A percentile compares a stretch with the other conserved stretches of the same genome.
Conservation (phyloP, 805 yeast species). For the Teunomyces lycoperdinae region DNA sequence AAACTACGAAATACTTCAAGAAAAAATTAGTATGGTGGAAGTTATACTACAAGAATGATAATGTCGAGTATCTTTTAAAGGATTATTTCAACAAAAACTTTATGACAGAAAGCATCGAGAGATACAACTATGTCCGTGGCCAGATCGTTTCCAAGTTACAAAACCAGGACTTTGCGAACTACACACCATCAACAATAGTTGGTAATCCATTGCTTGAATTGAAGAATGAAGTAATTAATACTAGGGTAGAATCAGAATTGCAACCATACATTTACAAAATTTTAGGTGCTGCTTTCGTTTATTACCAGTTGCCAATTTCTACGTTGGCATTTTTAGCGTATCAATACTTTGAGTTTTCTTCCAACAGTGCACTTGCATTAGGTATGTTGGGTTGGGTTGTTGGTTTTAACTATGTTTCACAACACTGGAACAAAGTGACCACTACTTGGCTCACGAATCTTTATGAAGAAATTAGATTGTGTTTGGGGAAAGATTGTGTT, state of each 20-base stretch:
- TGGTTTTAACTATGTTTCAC: slow-evolving; percentile 42
- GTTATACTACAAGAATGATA: slow-evolving; percentile 40
- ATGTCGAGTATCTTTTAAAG: slow-evolving; percentile 41
- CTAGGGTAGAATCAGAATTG: slow-evolving; percentile 27
- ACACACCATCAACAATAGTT: slow-evolving; percentile 8
- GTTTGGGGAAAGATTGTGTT: slow-evolving; percentile 33
- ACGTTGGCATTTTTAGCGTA: slow-evolving; percentile 29
- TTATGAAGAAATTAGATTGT: slow-evolving; percentile 35
- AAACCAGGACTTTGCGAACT: slow-evolving; percentile 21
- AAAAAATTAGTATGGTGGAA: slow-evolving; percentile 39
- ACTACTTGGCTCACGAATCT: slow-evolving; percentile 26
- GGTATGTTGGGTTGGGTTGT: slow-evolving; percentile 36
- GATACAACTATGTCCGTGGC: slow-evolving; percentile 38
- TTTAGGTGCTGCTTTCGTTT: slow-evolving; percentile 27
- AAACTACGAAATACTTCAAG: slow-evolving; percentile 26
- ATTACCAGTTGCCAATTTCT: slow-evolving; percentile 39
- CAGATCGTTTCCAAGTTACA: slow-evolving; percentile 29
- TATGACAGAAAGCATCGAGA: slow-evolving; percentile 38
- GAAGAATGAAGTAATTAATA: slow-evolving; percentile 29
- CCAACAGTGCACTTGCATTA: slow-evolving; percentile 32
- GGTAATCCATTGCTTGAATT: slow-evolving; percentile 29
- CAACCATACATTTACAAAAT: slow-evolving; percentile 36
- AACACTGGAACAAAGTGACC: slow-evolving; percentile 31
- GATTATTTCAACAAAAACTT: slow-evolving; percentile 34
- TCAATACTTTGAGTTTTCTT: slow-evolving; percentile 31